Percentiles rank a stretch among this genome's conserved stretches.
Conservation (phyloP, 306 rosid genomes). For the Prunus padus region DNA sequence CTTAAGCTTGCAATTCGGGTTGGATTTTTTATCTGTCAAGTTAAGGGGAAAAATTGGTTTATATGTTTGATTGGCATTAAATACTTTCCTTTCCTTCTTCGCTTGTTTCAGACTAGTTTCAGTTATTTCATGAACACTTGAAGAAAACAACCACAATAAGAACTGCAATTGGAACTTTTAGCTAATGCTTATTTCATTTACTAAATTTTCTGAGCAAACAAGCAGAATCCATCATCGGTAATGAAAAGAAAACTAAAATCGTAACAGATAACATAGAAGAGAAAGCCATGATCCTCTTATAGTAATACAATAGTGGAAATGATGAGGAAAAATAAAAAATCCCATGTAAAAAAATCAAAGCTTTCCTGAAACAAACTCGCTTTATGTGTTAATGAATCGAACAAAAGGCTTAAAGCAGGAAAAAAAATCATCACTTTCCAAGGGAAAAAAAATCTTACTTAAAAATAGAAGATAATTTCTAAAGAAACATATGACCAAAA, state of each 20-base stretch:
- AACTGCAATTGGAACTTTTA: not conserved
- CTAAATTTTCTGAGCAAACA: conserved; percentile 13
- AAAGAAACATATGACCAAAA: not conserved
- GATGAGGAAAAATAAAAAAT: no score
- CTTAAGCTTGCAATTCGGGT: not conserved
- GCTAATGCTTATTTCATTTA: not conserved
- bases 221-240: not conserved
- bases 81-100: not conserved
- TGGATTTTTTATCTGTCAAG: not conserved
- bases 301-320: not conserved
- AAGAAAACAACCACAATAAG: not conserved
- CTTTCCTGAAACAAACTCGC: not conserved
- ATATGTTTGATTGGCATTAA: not conserved
- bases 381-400: not conserved
- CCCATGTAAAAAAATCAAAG: not conserved
- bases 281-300: not conserved
- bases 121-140: not conserved
- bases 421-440: not conserved
- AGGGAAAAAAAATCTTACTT: no score
- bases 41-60: not conserved
- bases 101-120: not conserved
- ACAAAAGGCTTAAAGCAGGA: not conserved
- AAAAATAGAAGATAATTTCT: no score
- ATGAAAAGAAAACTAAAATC: not conserved
- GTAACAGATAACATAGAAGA: not conserved